Evolutionary conservation across 1,284 basidiomycete genomes (phyloP), one percentile per base, ranked within the genome.

Genomic region (Blastosporella zonata): DNA sequence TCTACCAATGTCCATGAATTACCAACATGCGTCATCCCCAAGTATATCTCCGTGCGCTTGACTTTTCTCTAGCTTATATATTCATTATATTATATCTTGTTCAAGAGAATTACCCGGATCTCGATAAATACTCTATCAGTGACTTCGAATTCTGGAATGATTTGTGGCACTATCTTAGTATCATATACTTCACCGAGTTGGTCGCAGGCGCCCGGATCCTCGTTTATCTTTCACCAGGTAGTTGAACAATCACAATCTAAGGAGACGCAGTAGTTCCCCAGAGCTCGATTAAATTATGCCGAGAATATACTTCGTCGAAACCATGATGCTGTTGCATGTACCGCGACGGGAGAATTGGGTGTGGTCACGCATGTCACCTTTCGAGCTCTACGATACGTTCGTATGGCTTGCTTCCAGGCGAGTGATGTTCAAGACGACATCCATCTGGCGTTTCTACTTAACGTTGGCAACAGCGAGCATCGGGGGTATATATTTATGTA

Each of bases 201-300:
- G 61, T 46, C 6, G 22, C 17, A 9, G 23, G 13, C 36, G 12
- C 9, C 23, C 13, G n/a, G 6, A 12, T 29, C 15, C 20, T 56
- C 18, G 38, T 15, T 18, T 28, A 27, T 43, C 22, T 7, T 3
- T 9, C 25, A 28, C n/a, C 15, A 78, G 71, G 70, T 83, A 37
- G 47, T 78, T 2, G 62, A 57, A 52, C 68, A 60, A 60, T 79
- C 65, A 43, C 57, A 39, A 56, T 65, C 68, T 3, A 70, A 70
- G 15, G 84, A 87, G 55, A 79, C 86, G 1, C 66, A 66, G 20
- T 94, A 90, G 90, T 93, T 94, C 60, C 78, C 79, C 1, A 82
- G 75, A n/a, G 76, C 87, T 1, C 71, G 76, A 17, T 70, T 93
- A 34, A 94, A 94, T 66, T 93, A 89, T 69, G 90, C 91, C 18